phyloP scores from a whole-genome alignment of 352 stramenopile species.

The Pythium plurisporium region DNA sequence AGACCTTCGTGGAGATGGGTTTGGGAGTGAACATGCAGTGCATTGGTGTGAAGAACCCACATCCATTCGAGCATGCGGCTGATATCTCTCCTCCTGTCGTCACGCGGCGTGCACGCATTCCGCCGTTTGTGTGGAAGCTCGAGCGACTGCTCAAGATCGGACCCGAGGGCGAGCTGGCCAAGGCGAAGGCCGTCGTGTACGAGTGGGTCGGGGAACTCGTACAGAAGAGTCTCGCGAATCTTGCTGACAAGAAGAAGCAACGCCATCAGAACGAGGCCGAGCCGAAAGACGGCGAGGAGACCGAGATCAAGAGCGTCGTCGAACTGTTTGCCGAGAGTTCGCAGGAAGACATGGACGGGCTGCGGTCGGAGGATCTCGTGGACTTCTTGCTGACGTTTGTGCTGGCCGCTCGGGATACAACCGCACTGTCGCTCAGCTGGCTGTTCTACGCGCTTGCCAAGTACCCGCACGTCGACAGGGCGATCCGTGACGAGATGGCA shows the following conservation, averaged over 20 bases:
- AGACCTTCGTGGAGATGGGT: slow-evolving; percentile 46
- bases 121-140: slow-evolving; percentile 33
- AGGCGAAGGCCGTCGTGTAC: slow-evolving; percentile 27
- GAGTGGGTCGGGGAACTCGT: slow-evolving; percentile 39
- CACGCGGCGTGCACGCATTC: neutral
- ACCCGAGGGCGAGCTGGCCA: slow-evolving; percentile 28
- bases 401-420: slow-evolving; percentile 69
- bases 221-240: slow-evolving; percentile 10
- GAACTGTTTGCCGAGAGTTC: neutral
- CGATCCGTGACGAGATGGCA: slow-evolving; percentile 44
- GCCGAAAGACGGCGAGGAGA: slow-evolving; percentile 14
- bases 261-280: slow-evolving; percentile 33
- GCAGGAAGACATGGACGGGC: neutral
- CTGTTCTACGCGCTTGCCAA: slow-evolving; percentile 61
- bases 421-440: slow-evolving; percentile 60
- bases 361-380: neutral
- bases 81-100: slow-evolving; percentile 19
- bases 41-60: slow-evolving; percentile 25
- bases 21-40: slow-evolving; percentile 43
- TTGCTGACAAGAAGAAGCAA: slow-evolving; percentile 9
- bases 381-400: slow-evolving; percentile 68
- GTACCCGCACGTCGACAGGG: slow-evolving; percentile 39
- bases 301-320: slow-evolving; percentile 12
- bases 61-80: slow-evolving; percentile 42
- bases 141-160: slow-evolving; percentile 42